Evolutionary conservation across 2,329 filamentous ascomycete genomes (phyloP), one percentile per base, ranked within the genome.

Genomic region (Harringtonia lauricola): DNA sequence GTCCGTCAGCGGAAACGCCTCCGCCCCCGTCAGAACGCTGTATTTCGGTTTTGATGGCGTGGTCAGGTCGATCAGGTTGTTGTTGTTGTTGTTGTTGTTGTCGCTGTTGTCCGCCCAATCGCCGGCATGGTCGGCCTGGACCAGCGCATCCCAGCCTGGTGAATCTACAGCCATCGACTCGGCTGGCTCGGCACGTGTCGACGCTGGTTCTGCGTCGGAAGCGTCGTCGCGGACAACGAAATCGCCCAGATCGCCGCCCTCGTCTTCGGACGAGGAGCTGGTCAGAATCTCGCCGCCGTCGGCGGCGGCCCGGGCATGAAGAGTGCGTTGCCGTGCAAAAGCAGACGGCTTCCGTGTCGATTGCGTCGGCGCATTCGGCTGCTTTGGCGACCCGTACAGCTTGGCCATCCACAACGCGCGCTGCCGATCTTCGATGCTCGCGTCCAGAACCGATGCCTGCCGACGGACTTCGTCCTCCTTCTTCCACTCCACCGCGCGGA

Each of bases 401-500:
- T 38, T 39, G 2, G 73, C 63, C 3, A 65, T 56, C 74, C 74
- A 81, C 8, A 56, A 54, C 9, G 70, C 57, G 33, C 74, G 59
- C 53, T 81, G 65, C 39, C 74, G 72, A 43, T 83, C 72, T 30
- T 75, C 71, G 1, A 95, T 61, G 4, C 71, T 86, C 5, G 67
- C 64, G 47, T 90, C 79, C 43, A 94, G 63, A 30, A 64, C 71
- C 12, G 63, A 60, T 39, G 79, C 78, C 52, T 78, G 74, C 7
- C 60, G 63, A 22, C 66, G 62, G 14, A 92, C 56, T 14, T 79
- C 68, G 1, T 59, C 53, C 19, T 64, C 62, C 8, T 64, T 72
- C 12, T 61, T 57, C 74, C 80, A 86, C 26, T 66, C 56, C 15
- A 71, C 62, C 1, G 37, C 22, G 2, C 57, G 49, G 29, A 87